Base-by-base conservation (phyloP, 2,329 filamentous ascomycete genomes). In the Fusarium sublunatum region DNA sequence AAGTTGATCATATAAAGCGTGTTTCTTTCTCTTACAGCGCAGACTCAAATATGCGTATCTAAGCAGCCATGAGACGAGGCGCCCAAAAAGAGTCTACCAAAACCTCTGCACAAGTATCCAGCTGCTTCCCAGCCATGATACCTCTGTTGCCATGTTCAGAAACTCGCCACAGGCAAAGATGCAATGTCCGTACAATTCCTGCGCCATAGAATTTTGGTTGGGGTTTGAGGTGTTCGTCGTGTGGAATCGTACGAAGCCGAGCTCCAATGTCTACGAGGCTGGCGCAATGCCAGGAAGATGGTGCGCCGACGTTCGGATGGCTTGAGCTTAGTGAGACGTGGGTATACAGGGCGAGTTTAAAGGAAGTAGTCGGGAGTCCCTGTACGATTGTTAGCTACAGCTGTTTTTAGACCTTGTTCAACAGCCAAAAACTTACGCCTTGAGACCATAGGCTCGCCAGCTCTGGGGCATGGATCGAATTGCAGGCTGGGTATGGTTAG, bases 351-450 rank as follows among this genome's bases (percentile, higher is more conserved):
- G 66, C 66, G 64, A 64, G 67, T 67, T 82, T 91, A 99, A 78
- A 98, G 90, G 91, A 99, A 99, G 85, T 99, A 99, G 79, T 99
- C 94, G 53, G 94, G 94, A 65, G 95, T 99, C 73, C 86, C 86
- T 88, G 65, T 31, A 6, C 15, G 29, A 59, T 66, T 41, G 73
- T 75, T 65, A 65, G 61, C 8, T 25, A 36, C 34, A 44, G 55
- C 38, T 13, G 22, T 8, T 25, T 19, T 3, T 1, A n/a, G n/a
- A 25, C 13, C 3, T 24, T 29, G 25, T 34, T 31, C 7, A 22
- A 13, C 19, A n/a, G 22, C 13, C 41, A 35, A 7, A 32, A 45
- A 78, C 85, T 78, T 82, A 87, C 91, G 88, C 84, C 95, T 90
- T 76, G 95, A 98, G 66, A 99, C 95, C 95, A 98, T 98, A 24